Conservation (phyloP, 2,329 filamentous ascomycete genomes). For the Trichophyton rubrum region DNA sequence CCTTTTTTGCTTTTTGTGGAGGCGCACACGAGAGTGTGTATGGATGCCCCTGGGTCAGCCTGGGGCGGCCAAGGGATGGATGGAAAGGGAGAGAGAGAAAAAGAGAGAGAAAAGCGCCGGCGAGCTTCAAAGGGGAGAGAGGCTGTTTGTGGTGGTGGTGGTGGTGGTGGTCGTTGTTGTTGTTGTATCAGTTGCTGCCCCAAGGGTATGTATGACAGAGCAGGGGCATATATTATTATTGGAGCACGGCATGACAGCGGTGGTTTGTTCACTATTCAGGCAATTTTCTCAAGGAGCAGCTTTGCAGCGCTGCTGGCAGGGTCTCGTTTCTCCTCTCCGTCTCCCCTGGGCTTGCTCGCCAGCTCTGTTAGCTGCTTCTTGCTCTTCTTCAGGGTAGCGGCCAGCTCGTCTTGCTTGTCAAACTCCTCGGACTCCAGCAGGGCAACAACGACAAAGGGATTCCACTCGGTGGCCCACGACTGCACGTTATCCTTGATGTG, state of each 20-base stretch:
- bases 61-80: not conserved
- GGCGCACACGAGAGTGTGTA: not conserved
- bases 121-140: not conserved
- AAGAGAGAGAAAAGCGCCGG: not conserved
- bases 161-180: not conserved
- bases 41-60: not conserved
- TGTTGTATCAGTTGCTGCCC: not conserved
- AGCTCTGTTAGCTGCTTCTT: slow-evolving; percentile 53
- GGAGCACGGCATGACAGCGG: not conserved
- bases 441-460: slow-evolving; percentile 74
- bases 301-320: slow-evolving; percentile 38
- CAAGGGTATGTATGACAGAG: not conserved
- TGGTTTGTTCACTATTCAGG: not conserved
- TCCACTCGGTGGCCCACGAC: slow-evolving; percentile 73
- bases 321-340: slow-evolving; percentile 31
- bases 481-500: slow-evolving; percentile 63
- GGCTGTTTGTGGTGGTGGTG: too few species aligned
- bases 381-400: slow-evolving; percentile 58
- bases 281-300: slow-evolving; percentile 28
- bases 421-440: slow-evolving; percentile 67
- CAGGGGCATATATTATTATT: not conserved
- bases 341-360: slow-evolving; percentile 38
- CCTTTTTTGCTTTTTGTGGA: not conserved
- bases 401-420: slow-evolving; percentile 51
- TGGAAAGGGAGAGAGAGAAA: not conserved